Conservation (phyloP, 208 protist genomes). For the Leishmania turanica region DNA sequence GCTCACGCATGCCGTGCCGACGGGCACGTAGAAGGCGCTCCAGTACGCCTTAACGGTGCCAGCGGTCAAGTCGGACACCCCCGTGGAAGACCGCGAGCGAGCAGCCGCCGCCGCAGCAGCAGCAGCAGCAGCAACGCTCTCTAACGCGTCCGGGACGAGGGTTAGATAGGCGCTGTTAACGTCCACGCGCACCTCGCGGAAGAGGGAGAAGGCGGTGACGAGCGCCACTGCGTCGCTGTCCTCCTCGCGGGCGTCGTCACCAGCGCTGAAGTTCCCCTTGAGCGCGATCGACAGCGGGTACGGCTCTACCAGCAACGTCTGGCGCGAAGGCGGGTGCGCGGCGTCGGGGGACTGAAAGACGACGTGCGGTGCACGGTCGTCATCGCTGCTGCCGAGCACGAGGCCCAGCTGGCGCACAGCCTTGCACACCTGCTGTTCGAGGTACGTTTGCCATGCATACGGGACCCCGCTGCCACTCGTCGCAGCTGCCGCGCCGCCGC, state of each 20-base stretch:
- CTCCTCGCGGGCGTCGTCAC: slow-evolving; percentile 51
- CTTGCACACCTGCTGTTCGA: slow-evolving; percentile 41
- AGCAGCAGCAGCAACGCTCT: slow-evolving; percentile 6
- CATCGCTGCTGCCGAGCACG: slow-evolving; percentile 15
- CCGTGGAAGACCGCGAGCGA: not conserved
- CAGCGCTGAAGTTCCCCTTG: slow-evolving; percentile 46
- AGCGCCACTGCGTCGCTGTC: slow-evolving; percentile 18
- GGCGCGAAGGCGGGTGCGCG: slow-evolving; percentile 8
- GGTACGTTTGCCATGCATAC: slow-evolving; percentile 30
- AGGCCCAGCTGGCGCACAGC: slow-evolving; percentile 38
- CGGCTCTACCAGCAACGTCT: slow-evolving; percentile 47
- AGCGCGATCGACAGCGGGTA: slow-evolving; percentile 42
- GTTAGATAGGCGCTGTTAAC: slow-evolving; percentile 39
- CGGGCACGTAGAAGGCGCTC: slow-evolving; percentile 62
- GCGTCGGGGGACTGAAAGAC: slow-evolving; percentile 21
- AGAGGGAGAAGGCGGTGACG: slow-evolving; percentile 36
- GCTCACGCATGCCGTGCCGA: slow-evolving; percentile 65
- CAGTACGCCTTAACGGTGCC: slow-evolving; percentile 43
- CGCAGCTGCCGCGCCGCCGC: not conserved
- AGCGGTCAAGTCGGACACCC: not conserved
- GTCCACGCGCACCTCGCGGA: slow-evolving; percentile 47
- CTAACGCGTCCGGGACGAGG: slow-evolving; percentile 31
- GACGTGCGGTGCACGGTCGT: not conserved
- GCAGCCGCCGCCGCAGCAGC: not conserved
- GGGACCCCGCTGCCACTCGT: slow-evolving; percentile 9